Evolutionary conservation across 1,139 yeast species (phyloP), one percentile per base, ranked within the genome.

Genomic region (Eremothecium sinecaudum): DNA sequence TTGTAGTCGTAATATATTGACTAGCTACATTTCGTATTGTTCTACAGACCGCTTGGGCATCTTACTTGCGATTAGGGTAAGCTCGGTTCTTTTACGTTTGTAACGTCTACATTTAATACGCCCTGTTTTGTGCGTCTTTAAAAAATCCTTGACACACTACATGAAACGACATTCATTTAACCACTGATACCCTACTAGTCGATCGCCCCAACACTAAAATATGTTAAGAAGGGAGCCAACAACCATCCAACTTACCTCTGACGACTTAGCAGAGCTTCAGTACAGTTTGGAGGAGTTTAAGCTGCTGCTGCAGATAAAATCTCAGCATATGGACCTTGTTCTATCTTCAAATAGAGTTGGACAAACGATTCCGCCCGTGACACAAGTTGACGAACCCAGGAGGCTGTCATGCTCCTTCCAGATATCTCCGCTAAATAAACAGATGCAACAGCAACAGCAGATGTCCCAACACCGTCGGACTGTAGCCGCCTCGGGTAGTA

Each of bases 201-300:
- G n/a, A n/a, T n/a, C n/a, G n/a, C n/a, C n/a, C n/a, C n/a, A n/a
- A n/a, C n/a, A n/a, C 13, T 11, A 14, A 12, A 20, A 11, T 3
- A 48, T 49, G 53, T 36, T 49, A 9, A 46, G 53, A 31, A 37
- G 51, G 33, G 46, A 49, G 8, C 46, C 53, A 7, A 47, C 51
- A 1, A 43, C 44, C 6, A 28, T 49, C 20, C 34, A 40, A 16
- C 28, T 49, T 22, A 43, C 47, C 8, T 41, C 41, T 22, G 44
- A 46, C 25, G 53, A 49, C 33, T 37, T 49, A 17, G 32, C 43
- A 8, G 51, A 48, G 18, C 40, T 49, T n/a, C 38, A 46, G 28
- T 50, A 42, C 9, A 50, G 48, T 18, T 33, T 49, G 27, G 51
- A 49, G 31, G 52, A 46, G 25, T 43, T 43, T 29, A 46, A 41